phyloP scores from a whole-genome alignment of 2,329 filamentous ascomycete genomes.

The Fusarium goolgardi region DNA sequence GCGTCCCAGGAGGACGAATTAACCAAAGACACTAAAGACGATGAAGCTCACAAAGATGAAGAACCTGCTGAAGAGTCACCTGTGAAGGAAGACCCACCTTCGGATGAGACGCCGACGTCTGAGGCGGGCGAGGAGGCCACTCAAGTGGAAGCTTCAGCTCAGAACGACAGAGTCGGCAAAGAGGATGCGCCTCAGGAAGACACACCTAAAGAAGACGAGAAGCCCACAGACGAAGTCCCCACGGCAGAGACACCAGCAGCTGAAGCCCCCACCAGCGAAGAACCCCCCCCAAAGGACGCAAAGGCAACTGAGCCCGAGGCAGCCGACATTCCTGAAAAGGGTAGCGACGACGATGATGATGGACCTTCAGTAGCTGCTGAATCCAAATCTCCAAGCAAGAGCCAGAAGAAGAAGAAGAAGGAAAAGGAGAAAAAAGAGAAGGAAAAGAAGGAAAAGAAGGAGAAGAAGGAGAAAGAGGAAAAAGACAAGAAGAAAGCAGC shows the following conservation, averaged over 20 bases:
- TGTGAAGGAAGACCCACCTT: constrained; percentile 6
- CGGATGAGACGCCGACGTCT: constrained; percentile 9
- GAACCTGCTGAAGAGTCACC: constrained; percentile 15
- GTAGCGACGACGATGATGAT: constrained; percentile 23
- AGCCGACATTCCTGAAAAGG: constrained; percentile 12
- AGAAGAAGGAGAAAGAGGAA: constrained; percentile 32
- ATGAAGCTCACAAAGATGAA: constrained; percentile 25
- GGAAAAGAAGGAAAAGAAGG: constrained; percentile 33
- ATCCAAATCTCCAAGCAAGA: constrained; percentile 39
- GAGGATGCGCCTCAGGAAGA: constrained; percentile 16
- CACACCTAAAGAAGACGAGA: constrained; percentile 14
- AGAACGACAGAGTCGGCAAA: constrained; percentile 7
- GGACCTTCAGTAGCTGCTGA: constrained; percentile 16
- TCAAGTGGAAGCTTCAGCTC: constrained; percentile 12
- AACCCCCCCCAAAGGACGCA: constrained; percentile 3
- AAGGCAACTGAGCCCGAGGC: constrained; percentile 5
- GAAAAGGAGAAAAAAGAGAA: constrained; percentile 66
- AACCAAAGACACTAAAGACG: constrained; percentile 7
- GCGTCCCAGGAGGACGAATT: constrained; percentile 18
- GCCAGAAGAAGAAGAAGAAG: constrained; percentile 41
- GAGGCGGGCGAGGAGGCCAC: constrained; percentile 12
- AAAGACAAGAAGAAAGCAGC: constrained; percentile 36
- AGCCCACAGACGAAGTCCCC: background rate
- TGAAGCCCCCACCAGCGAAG: constrained; percentile 11
- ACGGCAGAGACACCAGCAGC: constrained; percentile 2